phyloP scores from a whole-genome alignment of 371 early-diverging fungal species.

The Mortierella polycephala region DNA sequence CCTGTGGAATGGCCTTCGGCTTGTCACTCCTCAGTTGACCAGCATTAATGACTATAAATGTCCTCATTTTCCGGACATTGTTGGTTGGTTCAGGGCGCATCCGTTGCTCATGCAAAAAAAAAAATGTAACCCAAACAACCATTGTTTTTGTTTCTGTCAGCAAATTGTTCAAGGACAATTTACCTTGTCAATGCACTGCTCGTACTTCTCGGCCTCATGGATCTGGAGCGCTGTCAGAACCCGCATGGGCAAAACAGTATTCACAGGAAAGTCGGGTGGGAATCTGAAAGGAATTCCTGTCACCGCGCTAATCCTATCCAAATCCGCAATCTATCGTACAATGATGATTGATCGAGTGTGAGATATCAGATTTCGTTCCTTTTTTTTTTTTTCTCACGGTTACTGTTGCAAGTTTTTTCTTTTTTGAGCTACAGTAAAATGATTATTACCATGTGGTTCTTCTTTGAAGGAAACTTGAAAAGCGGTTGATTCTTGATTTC shows the following conservation, averaged over 20 bases:
- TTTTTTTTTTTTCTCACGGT: constrained; percentile 19
- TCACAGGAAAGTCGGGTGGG: constrained; percentile 34
- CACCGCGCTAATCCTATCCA: constrained; percentile 36
- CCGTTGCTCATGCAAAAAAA: too few relatives aligned
- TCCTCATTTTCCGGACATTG: too few relatives aligned
- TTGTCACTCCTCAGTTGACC: too few relatives aligned
- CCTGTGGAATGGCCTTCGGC: too few relatives aligned
- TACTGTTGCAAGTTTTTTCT: too few relatives aligned
- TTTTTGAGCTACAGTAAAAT: too few relatives aligned
- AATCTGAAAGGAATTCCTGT: constrained; percentile 43
- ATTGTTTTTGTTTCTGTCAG: too few relatives aligned
- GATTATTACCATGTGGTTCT: constrained; percentile 34
- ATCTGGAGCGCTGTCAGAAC: constrained; percentile 38
- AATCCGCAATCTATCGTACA: constrained; percentile 20
- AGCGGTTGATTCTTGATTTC: constrained; percentile 31
- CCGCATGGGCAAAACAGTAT: constrained; percentile 45
- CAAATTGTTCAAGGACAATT: not conserved
- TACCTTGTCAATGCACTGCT: constrained; percentile 50
- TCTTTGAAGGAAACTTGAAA: constrained; percentile 42
- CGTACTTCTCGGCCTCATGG: constrained; percentile 42
- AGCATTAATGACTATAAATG: too few relatives aligned
- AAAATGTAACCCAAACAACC: too few relatives aligned
- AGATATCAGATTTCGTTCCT: not conserved
- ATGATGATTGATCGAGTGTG: not conserved
- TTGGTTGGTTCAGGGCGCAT: too few relatives aligned